phyloP scores from a whole-genome alignment of 805 yeast species.

The Suhomyces emberorum region DNA sequence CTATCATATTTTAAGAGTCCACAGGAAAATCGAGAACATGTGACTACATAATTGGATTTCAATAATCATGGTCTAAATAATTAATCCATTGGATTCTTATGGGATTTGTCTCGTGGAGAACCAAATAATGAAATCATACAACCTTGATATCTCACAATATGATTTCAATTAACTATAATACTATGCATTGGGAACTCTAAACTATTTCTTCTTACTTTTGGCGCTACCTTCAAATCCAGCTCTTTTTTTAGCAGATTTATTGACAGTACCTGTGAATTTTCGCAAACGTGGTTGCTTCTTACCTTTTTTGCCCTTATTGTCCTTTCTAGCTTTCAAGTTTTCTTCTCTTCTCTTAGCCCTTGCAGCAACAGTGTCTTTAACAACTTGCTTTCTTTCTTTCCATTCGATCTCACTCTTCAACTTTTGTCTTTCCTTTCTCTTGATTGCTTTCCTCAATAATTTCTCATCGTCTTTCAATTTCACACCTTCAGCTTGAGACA shows the following conservation, averaged over 20 bases:
- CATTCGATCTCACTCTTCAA: slow-evolving; percentile 87
- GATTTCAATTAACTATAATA: no score
- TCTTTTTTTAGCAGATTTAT: slow-evolving; percentile 49
- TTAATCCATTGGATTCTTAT: no score
- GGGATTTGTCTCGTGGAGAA: no score
- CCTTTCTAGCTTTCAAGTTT: slow-evolving; percentile 80
- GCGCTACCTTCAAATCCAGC: slow-evolving; percentile 92
- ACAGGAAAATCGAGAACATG: no score
- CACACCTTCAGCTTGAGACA: slow-evolving; percentile 83
- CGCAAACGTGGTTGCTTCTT: slow-evolving; percentile 70
- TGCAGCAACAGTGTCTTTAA: slow-evolving; percentile 68
- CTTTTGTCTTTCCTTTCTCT: slow-evolving; percentile 78
- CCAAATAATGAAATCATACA: no score
- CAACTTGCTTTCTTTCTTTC: slow-evolving; percentile 83
- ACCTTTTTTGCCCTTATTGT: slow-evolving; percentile 76
- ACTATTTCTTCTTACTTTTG: slow-evolving; percentile 34
- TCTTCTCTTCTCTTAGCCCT: slow-evolving; percentile 88
- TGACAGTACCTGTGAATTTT: slow-evolving; percentile 56
- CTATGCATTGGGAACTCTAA: no score
- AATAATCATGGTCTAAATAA: no score
- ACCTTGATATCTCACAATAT: no score
- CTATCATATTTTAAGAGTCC: no score
- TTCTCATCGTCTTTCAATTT: slow-evolving; percentile 89
- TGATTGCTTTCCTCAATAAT: slow-evolving; percentile 79
- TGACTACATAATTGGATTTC: no score